These are phyloP conservation scores for Cucumis melo DNA, from an alignment of 306 rosid species.

Conservation along the genomic window DNA sequence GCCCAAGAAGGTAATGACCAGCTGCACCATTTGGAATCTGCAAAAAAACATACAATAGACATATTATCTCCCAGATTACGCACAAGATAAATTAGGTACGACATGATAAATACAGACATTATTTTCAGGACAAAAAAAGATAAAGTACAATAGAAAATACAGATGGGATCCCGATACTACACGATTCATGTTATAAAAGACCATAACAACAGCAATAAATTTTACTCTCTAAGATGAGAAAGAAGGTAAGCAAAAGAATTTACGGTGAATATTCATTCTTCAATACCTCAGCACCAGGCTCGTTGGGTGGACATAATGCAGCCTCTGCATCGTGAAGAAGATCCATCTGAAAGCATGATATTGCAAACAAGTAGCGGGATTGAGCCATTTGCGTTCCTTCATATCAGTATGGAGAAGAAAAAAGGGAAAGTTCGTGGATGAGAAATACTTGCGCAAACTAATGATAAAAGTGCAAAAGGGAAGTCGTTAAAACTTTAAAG, in stretches of 20 bases:
- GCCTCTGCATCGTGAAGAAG: slow-evolving; percentile 87
- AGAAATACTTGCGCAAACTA: slow-evolving; percentile 11
- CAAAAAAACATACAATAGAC: slow-evolving; percentile 13
- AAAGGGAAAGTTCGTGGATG: slow-evolving; percentile 15
- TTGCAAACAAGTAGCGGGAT: slow-evolving; percentile 97
- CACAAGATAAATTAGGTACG: neutral
- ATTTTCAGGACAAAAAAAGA: neutral
- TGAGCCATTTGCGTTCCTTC: slow-evolving; percentile 91
- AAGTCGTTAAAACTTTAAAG: neutral
- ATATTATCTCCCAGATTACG: slow-evolving; percentile 10
- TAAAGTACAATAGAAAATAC: too few relatives aligned
- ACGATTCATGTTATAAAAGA: neutral
- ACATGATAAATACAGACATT: neutral
- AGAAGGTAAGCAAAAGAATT: neutral
- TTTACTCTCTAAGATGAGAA: neutral
- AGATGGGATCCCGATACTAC: neutral
- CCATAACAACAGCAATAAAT: neutral
- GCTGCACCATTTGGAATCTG: slow-evolving; percentile 99
- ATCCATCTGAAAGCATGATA: slow-evolving; percentile 96
- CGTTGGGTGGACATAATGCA: slow-evolving; percentile 74
- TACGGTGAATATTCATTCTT: neutral
- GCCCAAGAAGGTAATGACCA: slow-evolving; percentile 92
- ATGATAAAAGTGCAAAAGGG: neutral
- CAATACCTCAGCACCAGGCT: slow-evolving; percentile 72
- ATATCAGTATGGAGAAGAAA: slow-evolving; percentile 20